Base-by-base conservation (phyloP, 352 stramenopile genomes). In the Globisporangium polare region DNA sequence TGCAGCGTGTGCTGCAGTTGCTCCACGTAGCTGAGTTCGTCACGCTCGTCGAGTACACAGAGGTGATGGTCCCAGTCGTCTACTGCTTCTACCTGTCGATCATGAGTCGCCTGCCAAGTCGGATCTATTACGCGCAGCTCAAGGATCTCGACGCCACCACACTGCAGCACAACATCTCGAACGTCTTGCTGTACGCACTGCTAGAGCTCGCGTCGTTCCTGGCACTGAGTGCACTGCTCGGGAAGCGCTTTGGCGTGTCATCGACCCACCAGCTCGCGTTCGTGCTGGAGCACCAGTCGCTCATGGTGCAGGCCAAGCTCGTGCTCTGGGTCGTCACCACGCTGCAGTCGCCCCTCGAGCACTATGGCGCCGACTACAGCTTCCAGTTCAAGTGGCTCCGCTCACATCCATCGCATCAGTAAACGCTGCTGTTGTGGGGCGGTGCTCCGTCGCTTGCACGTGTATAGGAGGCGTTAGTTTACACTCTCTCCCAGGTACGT, bases 201-300 rank as follows among this genome's bases (percentile, higher is more conserved):
- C 60, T 83, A 26, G 70, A 83, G 50, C 26, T 83, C 1, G 20
- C 58, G 5, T 81, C 75, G 4, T 54, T 81, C 12, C 15, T 78
- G 12, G 33, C 72, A 5, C 66, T 80, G 6, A 57, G 53, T n/a
- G n/a, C 61, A 10, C 6, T 77, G 0, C 27, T 83, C 6, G 57
- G 51, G 20, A 58, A 51, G 2, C 57, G 52, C 13, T 27, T 78
- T 2, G 43, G 20, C 8, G 35, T 81, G 20, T 70, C 68, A 2
- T 57, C 56, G 17, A 2, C 75, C 6, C 42, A 43, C 3, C 63
- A 77, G 37, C 29, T 81, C 0, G 60, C 62, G 3, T 80, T 84
- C 43, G 49, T 84, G 18, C 53, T 84, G 8, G 60, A 66, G 8
- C 60, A 55, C 41, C 73, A 84, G 17, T 59, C 41, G 18, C 58